A percentile compares a stretch with the other conserved stretches of the same genome.
Evolutionary conservation across 179 eudicot genomes (phyloP).

Genomic region (Beta lomatogona): DNA sequence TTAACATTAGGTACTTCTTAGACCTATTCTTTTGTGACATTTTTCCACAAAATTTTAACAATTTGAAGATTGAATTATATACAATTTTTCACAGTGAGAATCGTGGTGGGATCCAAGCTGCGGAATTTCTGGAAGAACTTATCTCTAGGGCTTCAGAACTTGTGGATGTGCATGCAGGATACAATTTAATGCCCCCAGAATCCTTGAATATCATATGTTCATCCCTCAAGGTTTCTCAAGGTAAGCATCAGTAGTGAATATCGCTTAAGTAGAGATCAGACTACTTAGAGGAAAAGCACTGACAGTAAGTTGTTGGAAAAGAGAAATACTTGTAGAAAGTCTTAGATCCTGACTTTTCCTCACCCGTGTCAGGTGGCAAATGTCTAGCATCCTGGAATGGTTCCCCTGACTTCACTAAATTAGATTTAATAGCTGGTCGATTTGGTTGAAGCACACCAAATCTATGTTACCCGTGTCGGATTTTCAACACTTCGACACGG

Average conservation of each 20-base stretch:
- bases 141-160: slow-evolving; percentile 60
- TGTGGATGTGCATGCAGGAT: slow-evolving; percentile 55
- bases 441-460: no score
- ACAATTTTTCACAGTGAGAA: slow-evolving; percentile 57
- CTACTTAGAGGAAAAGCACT: no score
- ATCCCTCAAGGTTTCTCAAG: slow-evolving; percentile 54
- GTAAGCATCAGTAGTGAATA: slow-evolving; percentile 32
- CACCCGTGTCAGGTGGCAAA: no score
- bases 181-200: slow-evolving; percentile 75
- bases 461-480: no score
- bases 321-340: no score
- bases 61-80: slow-evolving; percentile 2
- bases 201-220: slow-evolving; percentile 58
- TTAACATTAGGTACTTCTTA: slow-evolving; percentile 64
- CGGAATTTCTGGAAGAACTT: slow-evolving; percentile 62
- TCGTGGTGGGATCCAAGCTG: slow-evolving; percentile 78
- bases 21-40: not conserved
- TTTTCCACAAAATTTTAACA: not conserved
- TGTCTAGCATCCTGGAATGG: no score
- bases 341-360: no score
- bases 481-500: no score
- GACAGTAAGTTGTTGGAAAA: no score
- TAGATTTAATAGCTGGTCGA: no score
- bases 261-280: not conserved
- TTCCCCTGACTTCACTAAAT: no score